Evolutionary conservation across 2,329 filamentous ascomycete species (phyloP).

Genomic region (Phaeosphaeria sp.): DNA sequence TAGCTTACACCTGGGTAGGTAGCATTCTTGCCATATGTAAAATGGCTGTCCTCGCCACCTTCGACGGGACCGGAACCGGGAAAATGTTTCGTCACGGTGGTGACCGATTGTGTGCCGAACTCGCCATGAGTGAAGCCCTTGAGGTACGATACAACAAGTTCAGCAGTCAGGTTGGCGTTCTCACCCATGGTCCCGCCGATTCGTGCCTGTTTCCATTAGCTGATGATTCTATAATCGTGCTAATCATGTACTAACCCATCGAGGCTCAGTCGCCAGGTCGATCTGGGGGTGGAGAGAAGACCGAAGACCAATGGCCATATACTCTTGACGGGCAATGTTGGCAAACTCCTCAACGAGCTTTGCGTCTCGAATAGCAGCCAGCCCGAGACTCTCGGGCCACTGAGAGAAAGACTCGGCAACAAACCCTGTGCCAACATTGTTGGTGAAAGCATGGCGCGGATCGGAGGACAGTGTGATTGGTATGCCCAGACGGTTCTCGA

Average conservation of each 20-base stretch:
- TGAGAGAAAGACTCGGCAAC: conserved; percentile 55
- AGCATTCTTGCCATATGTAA: conserved; percentile 58
- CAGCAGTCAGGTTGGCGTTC: conserved; percentile 51
- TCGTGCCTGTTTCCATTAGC: background rate
- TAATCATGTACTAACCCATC: conserved; percentile 53
- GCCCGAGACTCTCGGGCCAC: conserved; percentile 60
- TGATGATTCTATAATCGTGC: background rate
- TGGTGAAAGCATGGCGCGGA: conserved; percentile 55
- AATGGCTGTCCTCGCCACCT: conserved; percentile 61
- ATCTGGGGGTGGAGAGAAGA: conserved; percentile 59
- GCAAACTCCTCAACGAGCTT: conserved; percentile 56
- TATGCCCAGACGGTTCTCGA: conserved; percentile 57
- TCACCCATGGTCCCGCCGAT: conserved; percentile 57
- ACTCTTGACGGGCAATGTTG: conserved; percentile 58
- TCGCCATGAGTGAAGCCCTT: conserved; percentile 56
- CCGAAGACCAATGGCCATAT: conserved; percentile 52
- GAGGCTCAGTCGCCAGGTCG: conserved; percentile 59
- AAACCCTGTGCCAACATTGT: conserved; percentile 54
- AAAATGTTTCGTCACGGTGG: conserved; percentile 62
- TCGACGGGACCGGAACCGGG: conserved; percentile 59
- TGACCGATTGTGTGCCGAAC: conserved; percentile 54
- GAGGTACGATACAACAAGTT: conserved; percentile 54
- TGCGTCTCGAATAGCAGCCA: conserved; percentile 57
- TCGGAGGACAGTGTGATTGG: conserved; percentile 58
- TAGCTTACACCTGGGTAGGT: conserved; percentile 54